A percentile compares a stretch with the other conserved stretches of the same genome.
phyloP scores from a whole-genome alignment of 2,329 filamentous ascomycete genomes.

The Lecanicillium sp. region DNA sequence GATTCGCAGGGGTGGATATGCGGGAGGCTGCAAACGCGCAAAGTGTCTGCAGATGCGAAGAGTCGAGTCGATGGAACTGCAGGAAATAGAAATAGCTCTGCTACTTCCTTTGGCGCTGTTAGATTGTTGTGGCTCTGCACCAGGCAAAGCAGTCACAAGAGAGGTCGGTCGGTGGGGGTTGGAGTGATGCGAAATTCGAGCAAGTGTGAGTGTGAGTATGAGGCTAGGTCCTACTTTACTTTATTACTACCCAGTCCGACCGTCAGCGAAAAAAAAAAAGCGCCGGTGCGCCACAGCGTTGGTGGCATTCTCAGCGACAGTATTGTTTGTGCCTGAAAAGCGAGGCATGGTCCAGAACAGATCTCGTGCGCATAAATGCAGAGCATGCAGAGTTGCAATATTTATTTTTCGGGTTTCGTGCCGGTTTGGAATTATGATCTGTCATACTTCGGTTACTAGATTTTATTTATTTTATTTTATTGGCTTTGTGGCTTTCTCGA shows the following conservation, averaged over 20 bases:
- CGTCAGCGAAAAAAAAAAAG: slow-evolving; percentile 4
- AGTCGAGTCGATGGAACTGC: too few species aligned
- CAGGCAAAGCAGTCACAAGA: slow-evolving; percentile 29
- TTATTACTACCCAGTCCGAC: not conserved
- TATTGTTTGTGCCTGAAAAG: not conserved
- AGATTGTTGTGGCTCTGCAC: slow-evolving; percentile 29
- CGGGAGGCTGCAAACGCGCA: slow-evolving; percentile 15
- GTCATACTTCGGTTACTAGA: too few species aligned
- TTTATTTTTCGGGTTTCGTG: too few species aligned
- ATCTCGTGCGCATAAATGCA: too few species aligned
- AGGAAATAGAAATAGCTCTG: slow-evolving; percentile 21
- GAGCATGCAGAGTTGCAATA: too few species aligned
- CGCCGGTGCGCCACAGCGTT: not conserved
- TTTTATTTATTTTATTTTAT: too few species aligned
- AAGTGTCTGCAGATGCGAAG: slow-evolving; percentile 17
- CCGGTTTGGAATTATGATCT: too few species aligned
- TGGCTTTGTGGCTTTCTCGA: too few species aligned
- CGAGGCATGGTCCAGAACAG: too few species aligned
- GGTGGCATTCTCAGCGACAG: slow-evolving; percentile 17
- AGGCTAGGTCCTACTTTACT: slow-evolving; percentile 6
- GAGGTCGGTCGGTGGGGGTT: slow-evolving; percentile 15
- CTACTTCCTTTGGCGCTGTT: slow-evolving; percentile 22
- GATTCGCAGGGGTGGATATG: slow-evolving; percentile 14
- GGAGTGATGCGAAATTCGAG: slow-evolving; percentile 18
- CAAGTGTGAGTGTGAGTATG: slow-evolving; percentile 1